Percentiles rank a stretch among this genome's conserved stretches.
Evolutionary conservation across 768 basidiomycete species (phyloP).

Genomic region (Leucosporidium creatinivorum): DNA sequence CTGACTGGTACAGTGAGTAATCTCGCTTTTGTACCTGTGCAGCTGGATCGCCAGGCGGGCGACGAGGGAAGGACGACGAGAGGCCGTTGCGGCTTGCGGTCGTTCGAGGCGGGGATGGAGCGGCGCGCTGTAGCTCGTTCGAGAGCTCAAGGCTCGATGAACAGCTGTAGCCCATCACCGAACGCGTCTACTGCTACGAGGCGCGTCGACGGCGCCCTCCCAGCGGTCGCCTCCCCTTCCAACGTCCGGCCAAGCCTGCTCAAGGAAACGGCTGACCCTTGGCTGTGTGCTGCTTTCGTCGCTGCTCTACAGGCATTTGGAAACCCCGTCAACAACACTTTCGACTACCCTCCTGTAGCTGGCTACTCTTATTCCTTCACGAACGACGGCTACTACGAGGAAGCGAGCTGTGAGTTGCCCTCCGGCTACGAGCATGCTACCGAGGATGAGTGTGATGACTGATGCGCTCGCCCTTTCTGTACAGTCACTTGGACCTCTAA

Average conservation of each 20-base stretch:
- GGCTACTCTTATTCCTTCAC: conserved; percentile 55
- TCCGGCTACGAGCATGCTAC: conserved; percentile 61
- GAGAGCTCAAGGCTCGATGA: too few species aligned
- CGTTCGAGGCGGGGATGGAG: background rate
- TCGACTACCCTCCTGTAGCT: conserved; percentile 71
- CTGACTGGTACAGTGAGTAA: conserved; percentile 69
- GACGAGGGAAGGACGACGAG: too few species aligned
- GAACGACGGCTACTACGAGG: conserved; percentile 67
- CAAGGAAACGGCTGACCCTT: too few species aligned
- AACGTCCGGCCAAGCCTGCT: too few species aligned
- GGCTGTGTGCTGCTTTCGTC: too few species aligned
- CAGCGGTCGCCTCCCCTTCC: too few species aligned
- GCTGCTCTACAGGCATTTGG: background rate
- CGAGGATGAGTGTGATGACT: background rate
- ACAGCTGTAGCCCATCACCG: too few species aligned
- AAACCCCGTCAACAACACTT: conserved; percentile 64
- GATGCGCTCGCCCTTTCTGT: background rate
- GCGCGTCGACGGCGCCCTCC: too few species aligned
- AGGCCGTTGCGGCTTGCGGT: background rate
- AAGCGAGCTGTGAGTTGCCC: conserved; percentile 75
- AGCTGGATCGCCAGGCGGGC: background rate
- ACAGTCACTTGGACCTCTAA: conserved; percentile 29
- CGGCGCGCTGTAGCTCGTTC: too few species aligned
- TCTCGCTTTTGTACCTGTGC: background rate
- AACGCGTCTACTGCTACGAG: too few species aligned